Conservation (phyloP, 257 asterid genomes). For the Osmanthus fragrans region DNA sequence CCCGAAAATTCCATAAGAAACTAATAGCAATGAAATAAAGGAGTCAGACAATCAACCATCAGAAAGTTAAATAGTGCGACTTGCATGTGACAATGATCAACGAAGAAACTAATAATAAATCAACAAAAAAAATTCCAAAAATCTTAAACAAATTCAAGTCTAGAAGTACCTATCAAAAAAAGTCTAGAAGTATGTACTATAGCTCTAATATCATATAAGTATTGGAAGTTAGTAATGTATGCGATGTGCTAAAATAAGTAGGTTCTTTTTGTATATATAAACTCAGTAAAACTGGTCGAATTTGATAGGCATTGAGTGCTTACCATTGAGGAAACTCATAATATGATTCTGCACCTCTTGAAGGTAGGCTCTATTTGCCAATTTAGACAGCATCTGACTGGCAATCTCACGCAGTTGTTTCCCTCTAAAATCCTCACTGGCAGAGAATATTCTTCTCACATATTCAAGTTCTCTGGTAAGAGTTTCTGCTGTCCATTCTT, state of each 20-base stretch:
- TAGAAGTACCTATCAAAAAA: not conserved
- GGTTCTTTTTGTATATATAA: not conserved
- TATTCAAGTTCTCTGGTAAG: slow-evolving; percentile 80
- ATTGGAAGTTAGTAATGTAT: slow-evolving; percentile 9
- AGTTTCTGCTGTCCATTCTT: slow-evolving; percentile 80
- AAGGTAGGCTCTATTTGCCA: slow-evolving; percentile 61
- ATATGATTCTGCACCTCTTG: slow-evolving; percentile 63
- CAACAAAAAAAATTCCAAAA: not conserved
- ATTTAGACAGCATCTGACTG: slow-evolving; percentile 55
- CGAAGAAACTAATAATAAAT: slow-evolving; percentile 1
- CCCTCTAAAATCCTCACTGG: slow-evolving; percentile 85
- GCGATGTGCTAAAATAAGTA: slow-evolving; percentile 11
- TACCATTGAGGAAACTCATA: slow-evolving; percentile 67
- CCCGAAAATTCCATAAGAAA: not conserved
- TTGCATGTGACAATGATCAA: not conserved
- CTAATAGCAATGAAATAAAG: not conserved
- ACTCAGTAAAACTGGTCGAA: not conserved
- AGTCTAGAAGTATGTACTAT: not conserved
- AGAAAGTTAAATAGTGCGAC: not conserved
- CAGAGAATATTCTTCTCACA: slow-evolving; percentile 66
- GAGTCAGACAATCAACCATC: not conserved
- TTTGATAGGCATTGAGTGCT: slow-evolving; percentile 11
- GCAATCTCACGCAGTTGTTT: slow-evolving; percentile 65
- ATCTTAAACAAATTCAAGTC: not conserved
- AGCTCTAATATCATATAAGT: slow-evolving; percentile 5